phyloP scores from a whole-genome alignment of 2,329 filamentous ascomycete genomes.

The Pleomassaria siparia region DNA sequence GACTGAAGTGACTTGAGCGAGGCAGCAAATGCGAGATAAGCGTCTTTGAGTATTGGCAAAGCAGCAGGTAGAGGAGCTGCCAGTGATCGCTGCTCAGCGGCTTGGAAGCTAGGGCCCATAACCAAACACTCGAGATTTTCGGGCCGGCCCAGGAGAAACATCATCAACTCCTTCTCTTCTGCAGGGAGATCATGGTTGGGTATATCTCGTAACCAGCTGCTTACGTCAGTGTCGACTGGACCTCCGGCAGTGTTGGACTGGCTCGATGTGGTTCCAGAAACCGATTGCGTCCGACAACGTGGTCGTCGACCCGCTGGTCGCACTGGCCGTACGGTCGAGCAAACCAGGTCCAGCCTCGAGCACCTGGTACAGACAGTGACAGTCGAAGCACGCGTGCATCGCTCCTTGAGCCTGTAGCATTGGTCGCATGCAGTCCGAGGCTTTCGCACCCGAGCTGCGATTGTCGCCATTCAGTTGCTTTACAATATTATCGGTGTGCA shows the following conservation, averaged over 20 bases:
- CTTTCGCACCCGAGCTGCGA: background rate
- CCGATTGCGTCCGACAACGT: background rate
- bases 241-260: background rate
- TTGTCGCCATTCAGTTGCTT: background rate
- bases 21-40: constrained; percentile 10
- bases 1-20: constrained; percentile 6
- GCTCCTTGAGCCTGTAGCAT: constrained; percentile 13
- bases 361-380: constrained; percentile 7
- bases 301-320: constrained; percentile 8
- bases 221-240: background rate
- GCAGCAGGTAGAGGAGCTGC: constrained; percentile 3
- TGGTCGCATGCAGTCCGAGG: constrained; percentile 8
- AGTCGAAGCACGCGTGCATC: constrained; percentile 6
- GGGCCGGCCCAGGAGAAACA: constrained; percentile 6
- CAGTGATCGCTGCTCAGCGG: constrained; percentile 8
- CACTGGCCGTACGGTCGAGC: constrained; percentile 8
- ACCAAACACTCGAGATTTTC: constrained; percentile 6
- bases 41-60: constrained; percentile 10
- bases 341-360: constrained; percentile 5
- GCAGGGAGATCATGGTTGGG: background rate
- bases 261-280: background rate
- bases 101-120: constrained; percentile 5
- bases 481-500: no score
- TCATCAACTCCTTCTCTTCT: constrained; percentile 8
- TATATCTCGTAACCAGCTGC: no score